Evolutionary conservation across 805 yeast genomes (phyloP).

Genomic region (Cyberlindnera mycetangii): DNA sequence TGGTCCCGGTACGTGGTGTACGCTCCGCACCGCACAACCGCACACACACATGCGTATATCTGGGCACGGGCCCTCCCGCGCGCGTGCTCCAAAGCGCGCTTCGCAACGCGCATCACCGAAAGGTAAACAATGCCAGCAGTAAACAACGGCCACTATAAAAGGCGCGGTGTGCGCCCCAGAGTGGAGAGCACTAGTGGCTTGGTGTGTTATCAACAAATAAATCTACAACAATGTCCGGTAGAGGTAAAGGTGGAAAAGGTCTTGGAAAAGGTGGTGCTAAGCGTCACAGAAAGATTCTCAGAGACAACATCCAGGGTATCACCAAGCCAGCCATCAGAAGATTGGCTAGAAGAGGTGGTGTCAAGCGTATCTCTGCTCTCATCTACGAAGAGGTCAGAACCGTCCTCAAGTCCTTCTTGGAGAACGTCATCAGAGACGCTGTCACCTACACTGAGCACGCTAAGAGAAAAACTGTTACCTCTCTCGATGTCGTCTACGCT

Average conservation of each 20-base stretch:
- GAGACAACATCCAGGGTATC: constrained; percentile 99
- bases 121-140: background rate
- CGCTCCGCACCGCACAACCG: no score
- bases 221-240: constrained; percentile 79
- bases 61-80: background rate
- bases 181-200: no score
- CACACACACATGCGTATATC: background rate
- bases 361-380: constrained; percentile 98
- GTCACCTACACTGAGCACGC: constrained; percentile 99
- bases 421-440: constrained; percentile 97
- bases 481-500: constrained; percentile 97
- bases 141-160: background rate
- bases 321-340: constrained; percentile 99
- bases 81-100: background rate
- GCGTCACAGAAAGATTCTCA: constrained; percentile 99
- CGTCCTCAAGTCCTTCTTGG: constrained; percentile 92
- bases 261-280: constrained; percentile 99
- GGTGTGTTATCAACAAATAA: constrained; percentile 24
- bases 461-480: constrained; percentile 99
- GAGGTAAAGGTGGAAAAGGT: constrained; percentile 99
- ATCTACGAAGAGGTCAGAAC: constrained; percentile 99
- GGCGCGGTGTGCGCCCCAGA: no score
- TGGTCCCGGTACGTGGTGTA: no score
- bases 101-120: background rate
- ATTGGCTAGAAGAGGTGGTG: constrained; percentile 99